These are phyloP conservation scores for Biscogniauxia sp. DNA, from an alignment of 2,329 filamentous ascomycete species.

Conservation along the genomic window DNA sequence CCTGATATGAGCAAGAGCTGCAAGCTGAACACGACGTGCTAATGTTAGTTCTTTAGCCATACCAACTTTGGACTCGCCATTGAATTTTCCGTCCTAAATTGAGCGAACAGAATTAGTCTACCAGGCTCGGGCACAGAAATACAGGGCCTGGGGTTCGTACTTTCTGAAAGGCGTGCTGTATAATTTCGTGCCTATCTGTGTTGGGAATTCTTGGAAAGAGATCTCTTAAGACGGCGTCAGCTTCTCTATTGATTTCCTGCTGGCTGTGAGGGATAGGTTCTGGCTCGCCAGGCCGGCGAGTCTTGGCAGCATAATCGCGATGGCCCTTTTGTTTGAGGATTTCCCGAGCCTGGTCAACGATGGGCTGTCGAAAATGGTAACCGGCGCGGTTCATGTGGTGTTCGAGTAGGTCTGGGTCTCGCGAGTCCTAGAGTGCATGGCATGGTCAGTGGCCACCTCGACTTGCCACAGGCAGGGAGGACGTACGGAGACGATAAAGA, in stretches of 20 bases:
- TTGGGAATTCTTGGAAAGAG: slow-evolving; percentile 65
- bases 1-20: slow-evolving; percentile 64
- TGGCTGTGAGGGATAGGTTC: slow-evolving; percentile 61
- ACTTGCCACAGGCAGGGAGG: slow-evolving; percentile 7
- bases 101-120: slow-evolving; percentile 11
- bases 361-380: slow-evolving; percentile 57
- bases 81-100: slow-evolving; percentile 47
- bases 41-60: slow-evolving; percentile 54
- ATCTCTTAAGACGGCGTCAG: slow-evolving; percentile 60
- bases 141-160: slow-evolving; percentile 37
- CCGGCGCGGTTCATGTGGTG: slow-evolving; percentile 59
- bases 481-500: slow-evolving; percentile 65
- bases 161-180: slow-evolving; percentile 62
- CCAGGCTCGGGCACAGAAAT: neutral
- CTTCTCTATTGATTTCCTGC: slow-evolving; percentile 59
- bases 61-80: slow-evolving; percentile 57
- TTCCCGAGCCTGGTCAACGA: slow-evolving; percentile 54
- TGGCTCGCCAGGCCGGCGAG: slow-evolving; percentile 35
- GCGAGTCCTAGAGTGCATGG: slow-evolving; percentile 29
- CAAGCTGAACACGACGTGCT: slow-evolving; percentile 62
- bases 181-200: slow-evolving; percentile 60
- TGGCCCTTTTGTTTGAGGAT: slow-evolving; percentile 24
- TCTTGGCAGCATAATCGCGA: slow-evolving; percentile 26
- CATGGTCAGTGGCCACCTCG: slow-evolving; percentile 13
- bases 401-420: slow-evolving; percentile 38